These are phyloP conservation scores for Zasmidium angulare DNA, from an alignment of 2,329 filamentous ascomycete species.

Conservation along the genomic window DNA sequence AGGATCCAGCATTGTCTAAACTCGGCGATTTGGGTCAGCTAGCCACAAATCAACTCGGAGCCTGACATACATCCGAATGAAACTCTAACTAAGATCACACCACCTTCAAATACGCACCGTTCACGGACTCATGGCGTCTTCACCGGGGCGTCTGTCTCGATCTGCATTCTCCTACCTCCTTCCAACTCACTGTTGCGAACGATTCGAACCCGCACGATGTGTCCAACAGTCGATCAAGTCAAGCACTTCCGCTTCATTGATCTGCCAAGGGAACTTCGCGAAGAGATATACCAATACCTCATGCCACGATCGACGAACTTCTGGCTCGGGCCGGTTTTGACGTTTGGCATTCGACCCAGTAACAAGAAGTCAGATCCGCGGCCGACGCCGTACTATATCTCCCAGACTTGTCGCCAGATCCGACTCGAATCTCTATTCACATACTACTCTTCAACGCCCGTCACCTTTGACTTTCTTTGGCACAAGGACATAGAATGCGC, in stretches of 20 bases:
- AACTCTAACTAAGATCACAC: not conserved
- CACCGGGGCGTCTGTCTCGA: no score
- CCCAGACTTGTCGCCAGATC: not conserved
- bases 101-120: no score
- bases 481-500: not conserved
- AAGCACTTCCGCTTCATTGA: not conserved
- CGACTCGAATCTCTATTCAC: not conserved
- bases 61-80: not conserved
- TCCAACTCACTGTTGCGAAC: no score
- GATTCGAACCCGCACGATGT: not conserved
- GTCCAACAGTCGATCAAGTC: not conserved
- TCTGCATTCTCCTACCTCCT: no score
- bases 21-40: not conserved
- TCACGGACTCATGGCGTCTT: no score
- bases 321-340: not conserved
- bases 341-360: not conserved
- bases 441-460: not conserved
- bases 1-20: not conserved
- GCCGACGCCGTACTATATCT: not conserved
- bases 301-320: not conserved
- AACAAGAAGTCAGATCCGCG: not conserved
- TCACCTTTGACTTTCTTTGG: not conserved
- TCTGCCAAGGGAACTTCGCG: not conserved
- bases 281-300: conserved; percentile 2
- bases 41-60: not conserved